Evolutionary conservation across 2,329 filamentous ascomycete genomes (phyloP), one percentile per base, ranked within the genome.

Genomic region (Oidium heveae): DNA sequence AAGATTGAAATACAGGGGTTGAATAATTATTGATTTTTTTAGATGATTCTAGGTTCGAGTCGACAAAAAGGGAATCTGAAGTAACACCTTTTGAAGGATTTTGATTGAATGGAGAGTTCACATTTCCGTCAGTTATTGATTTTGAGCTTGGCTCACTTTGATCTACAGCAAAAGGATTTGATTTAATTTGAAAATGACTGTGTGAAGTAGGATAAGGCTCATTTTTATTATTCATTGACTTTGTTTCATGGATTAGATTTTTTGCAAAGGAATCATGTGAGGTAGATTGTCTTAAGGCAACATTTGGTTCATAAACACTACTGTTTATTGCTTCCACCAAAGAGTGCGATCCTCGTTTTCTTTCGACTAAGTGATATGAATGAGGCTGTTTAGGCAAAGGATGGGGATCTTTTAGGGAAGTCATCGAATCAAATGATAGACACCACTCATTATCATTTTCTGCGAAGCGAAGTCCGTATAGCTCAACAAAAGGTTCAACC

Each of bases 401-500:
- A 55, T 73, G 71, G 16, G 71, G 68, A 10, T 66, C 63, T n/a
- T 55, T 47, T 13, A 64, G 51, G 33, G 60, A 58, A 9, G 57
- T 59, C 13, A 56, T 49, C 15, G 51, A 41, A 5, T 63, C 61
- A 50, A 66, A 62, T 37, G 62, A 64, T 32, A 66, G 57, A 49
- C 61, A 63, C 12, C 61, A 65, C 60, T 57, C 66, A 55, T 57
- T 65, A 59, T 57, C 66, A 55, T 59, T 72, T 59, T 60, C 66
- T 57, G 71, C 66, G 54, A 80, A 79, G 22, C 70, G 66, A 33
- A 81, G 67, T 9, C 70, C 71, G 56, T 79, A 75, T n/a, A 72
- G 66, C 59, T 76, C 72, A 0, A 77, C 77, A 64, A 86, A 80
- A 0, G 73, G 70, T 16, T 82, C 70, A 9, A 84, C 80, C 56